These are phyloP conservation scores for Gossypium lobatum DNA, from an alignment of 441 rosid species.

Conservation along the genomic window DNA sequence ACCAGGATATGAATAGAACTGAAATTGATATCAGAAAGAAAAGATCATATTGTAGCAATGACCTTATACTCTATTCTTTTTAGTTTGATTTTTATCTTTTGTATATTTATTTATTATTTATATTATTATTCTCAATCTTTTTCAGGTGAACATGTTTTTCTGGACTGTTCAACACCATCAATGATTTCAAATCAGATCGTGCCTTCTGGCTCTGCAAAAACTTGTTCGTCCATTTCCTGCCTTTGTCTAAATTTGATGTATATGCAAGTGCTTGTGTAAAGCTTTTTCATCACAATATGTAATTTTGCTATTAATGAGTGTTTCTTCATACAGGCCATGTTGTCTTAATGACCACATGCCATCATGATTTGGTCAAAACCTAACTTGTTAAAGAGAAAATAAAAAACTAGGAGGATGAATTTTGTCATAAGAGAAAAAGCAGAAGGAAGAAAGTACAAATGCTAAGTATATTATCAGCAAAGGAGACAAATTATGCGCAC, in stretches of 20 bases:
- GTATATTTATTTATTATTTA: constrained; percentile 6
- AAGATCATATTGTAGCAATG: neutral
- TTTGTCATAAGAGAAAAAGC: neutral
- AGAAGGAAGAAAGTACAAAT: neutral
- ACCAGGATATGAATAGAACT: neutral
- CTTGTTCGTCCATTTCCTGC: constrained; percentile 44
- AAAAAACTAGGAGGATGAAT: neutral
- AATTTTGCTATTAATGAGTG: neutral
- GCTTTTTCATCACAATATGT: neutral
- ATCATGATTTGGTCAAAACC: neutral
- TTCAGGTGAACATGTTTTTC: constrained; percentile 77
- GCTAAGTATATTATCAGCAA: neutral
- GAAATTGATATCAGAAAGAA: constrained; percentile 1
- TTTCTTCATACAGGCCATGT: neutral
- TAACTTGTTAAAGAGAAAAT: neutral
- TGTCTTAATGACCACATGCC: neutral
- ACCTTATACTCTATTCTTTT: neutral
- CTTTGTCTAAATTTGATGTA: neutral
- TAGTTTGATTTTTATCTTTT: neutral
- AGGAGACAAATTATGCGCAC: neutral
- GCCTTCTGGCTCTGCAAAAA: constrained; percentile 57
- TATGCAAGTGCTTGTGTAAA: constrained; percentile 7
- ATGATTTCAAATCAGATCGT: constrained; percentile 64
- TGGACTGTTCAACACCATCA: constrained; percentile 58
- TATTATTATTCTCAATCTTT: constrained; percentile 11